These are phyloP conservation scores for Stylonectria norvegica DNA, from an alignment of 2,329 filamentous ascomycete genomes.

Conservation along the genomic window DNA sequence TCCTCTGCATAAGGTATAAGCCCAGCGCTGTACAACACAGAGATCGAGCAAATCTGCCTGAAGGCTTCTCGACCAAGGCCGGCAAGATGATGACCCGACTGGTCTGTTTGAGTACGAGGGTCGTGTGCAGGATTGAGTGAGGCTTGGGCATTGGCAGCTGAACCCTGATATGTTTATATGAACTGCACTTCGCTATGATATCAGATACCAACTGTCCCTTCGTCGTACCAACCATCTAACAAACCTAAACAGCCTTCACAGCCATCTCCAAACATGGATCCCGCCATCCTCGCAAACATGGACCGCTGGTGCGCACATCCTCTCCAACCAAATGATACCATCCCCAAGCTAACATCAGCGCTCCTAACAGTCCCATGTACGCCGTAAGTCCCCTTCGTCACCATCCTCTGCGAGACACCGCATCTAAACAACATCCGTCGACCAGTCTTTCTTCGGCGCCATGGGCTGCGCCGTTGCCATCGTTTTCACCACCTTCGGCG, in stretches of 20 bases:
- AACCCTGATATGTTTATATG: too few relatives aligned
- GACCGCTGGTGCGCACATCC: conserved; percentile 34
- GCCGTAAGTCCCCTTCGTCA: conserved; percentile 33
- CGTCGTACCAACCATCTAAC: not conserved
- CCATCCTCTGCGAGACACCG: not conserved
- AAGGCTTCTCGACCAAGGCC: too few relatives aligned
- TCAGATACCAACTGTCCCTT: too few relatives aligned
- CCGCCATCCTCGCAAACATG: conserved; percentile 30
- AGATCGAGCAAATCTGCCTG: not conserved
- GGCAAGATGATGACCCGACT: conserved; percentile 3
- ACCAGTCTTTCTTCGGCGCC: conserved; percentile 41
- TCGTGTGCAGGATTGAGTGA: too few relatives aligned
- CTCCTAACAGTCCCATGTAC: conserved; percentile 39
- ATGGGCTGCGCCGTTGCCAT: conserved; percentile 44
- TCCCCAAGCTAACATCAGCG: conserved; percentile 2
- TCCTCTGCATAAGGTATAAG: conserved; percentile 3
- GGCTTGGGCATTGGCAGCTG: too few relatives aligned
- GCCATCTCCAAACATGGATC: conserved; percentile 27
- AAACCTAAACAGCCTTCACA: not conserved
- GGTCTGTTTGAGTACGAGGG: too few relatives aligned
- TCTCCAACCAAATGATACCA: too few relatives aligned
- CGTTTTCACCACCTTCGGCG: conserved; percentile 50
- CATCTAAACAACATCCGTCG: not conserved
- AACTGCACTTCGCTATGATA: too few relatives aligned
- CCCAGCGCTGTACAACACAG: not conserved